Conservation (phyloP, 371 early-diverging fungal species). For the Zychaea mexicana region DNA sequence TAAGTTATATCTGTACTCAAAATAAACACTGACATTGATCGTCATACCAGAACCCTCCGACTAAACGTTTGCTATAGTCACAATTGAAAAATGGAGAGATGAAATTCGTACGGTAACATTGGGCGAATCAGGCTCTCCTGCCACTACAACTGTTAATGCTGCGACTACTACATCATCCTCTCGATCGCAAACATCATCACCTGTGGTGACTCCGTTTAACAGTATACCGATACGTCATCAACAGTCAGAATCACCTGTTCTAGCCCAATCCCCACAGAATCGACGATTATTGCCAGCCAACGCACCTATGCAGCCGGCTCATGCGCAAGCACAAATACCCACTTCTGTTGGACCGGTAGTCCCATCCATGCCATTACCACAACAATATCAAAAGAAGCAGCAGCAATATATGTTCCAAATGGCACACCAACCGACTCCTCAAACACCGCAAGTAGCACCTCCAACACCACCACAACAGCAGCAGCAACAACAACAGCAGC, state of each 20-base stretch:
- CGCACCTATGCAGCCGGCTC: neutral
- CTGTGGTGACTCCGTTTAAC: neutral
- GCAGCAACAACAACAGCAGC: neutral
- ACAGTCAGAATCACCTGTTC: neutral
- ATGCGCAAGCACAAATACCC: constrained; percentile 1
- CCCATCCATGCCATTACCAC: neutral
- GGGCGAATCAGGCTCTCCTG: neutral
- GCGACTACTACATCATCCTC: neutral
- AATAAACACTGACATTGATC: neutral
- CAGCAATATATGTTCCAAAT: constrained; percentile 4
- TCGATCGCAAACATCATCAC: neutral
- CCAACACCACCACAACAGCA: neutral
- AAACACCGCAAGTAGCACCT: neutral
- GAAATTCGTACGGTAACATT: constrained; percentile 7
- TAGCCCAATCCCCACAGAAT: neutral
- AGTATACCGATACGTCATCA: neutral
- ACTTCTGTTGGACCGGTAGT: neutral
- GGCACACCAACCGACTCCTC: neutral
- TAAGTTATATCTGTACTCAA: constrained; percentile 9
- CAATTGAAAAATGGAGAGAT: constrained; percentile 13
- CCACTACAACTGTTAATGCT: constrained; percentile 3
- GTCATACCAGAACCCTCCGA: neutral
- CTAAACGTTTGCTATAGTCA: neutral
- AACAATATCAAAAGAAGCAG: neutral
- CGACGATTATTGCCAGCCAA: neutral